Percentiles rank a stretch among this genome's conserved stretches.
Evolutionary conservation across 768 basidiomycete species (phyloP).

Genomic region (Strobilomyces confusus): DNA sequence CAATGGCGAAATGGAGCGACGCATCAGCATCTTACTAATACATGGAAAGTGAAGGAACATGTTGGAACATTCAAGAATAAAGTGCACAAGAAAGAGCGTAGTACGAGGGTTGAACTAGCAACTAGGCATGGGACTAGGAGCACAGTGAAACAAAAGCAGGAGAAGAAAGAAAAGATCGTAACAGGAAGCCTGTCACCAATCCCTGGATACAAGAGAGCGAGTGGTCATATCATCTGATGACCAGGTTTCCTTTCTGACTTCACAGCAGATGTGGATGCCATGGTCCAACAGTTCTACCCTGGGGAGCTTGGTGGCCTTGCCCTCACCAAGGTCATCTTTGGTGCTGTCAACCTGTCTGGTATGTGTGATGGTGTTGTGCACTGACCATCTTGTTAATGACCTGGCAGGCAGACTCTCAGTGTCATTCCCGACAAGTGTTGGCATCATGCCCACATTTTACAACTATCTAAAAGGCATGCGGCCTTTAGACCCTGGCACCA

Average conservation of each 20-base stretch:
- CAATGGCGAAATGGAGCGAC: too few species aligned
- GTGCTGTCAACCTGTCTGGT: conserved; percentile 67
- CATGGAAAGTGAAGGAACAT: too few species aligned
- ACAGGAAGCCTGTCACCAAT: conserved; percentile 66
- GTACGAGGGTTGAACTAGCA: too few species aligned
- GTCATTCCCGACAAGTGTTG: conserved; percentile 59
- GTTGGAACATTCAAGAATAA: too few species aligned
- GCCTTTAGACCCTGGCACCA: conserved; percentile 49
- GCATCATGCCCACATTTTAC: conserved; percentile 64
- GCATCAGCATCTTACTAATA: too few species aligned
- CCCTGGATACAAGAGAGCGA: conserved; percentile 65
- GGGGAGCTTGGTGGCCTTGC: conserved; percentile 67
- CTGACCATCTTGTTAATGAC: neutral
- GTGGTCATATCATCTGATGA: conserved; percentile 11
- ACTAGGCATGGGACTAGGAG: too few species aligned
- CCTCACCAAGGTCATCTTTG: conserved; percentile 62
- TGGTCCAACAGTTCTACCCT: conserved; percentile 70
- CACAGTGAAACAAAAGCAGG: too few species aligned
- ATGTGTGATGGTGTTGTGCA: conserved; percentile 4
- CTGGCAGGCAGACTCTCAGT: conserved; percentile 56
- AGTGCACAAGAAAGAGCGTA: too few species aligned
- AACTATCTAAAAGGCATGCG: conserved; percentile 64
- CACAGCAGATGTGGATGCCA: conserved; percentile 58
- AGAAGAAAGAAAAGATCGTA: too few species aligned
- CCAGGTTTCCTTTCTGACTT: neutral